These are phyloP conservation scores for Chytriomyces sp. DNA, from an alignment of 192 early-diverging fungal genomes.

Conservation along the genomic window DNA sequence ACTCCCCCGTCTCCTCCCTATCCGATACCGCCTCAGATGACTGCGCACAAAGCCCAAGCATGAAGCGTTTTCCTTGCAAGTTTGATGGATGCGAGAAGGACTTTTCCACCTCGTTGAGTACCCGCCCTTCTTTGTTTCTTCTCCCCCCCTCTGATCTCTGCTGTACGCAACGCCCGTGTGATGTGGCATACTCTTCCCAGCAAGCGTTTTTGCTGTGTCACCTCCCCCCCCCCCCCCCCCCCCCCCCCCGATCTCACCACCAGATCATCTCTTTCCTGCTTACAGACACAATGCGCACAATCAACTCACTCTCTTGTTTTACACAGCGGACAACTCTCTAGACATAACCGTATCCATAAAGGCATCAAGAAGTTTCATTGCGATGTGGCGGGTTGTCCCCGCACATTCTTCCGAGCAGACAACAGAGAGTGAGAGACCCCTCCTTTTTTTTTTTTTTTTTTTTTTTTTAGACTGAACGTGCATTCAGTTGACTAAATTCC, in stretches of 20 bases:
- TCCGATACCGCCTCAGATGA: background rate
- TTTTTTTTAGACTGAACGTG: background rate
- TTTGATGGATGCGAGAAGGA: conserved; percentile 9
- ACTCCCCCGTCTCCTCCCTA: background rate
- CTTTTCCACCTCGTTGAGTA: conserved; percentile 7
- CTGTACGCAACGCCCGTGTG: background rate
- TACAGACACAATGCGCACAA: background rate
- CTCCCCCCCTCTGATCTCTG: background rate
- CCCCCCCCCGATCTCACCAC: background rate
- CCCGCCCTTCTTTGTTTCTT: background rate
- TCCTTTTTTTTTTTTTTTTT: background rate
- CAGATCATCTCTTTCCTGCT: background rate
- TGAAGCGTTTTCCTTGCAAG: conserved; percentile 26
- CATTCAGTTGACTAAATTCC: too few species aligned
- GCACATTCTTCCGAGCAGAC: conserved; percentile 31
- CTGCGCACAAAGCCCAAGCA: background rate
- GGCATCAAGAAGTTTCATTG: conserved; percentile 24
- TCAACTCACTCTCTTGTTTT: background rate
- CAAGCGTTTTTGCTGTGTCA: background rate
- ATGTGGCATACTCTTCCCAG: too few species aligned
- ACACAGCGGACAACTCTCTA: conserved; percentile 29
- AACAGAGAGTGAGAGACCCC: conserved; percentile 14
- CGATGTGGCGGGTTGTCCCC: conserved; percentile 1
- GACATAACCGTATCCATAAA: conserved; percentile 32
- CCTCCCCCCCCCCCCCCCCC: background rate